Evolutionary conservation across 2,329 filamentous ascomycete genomes (phyloP).

Genomic region (Ceratocystis colombiana): DNA sequence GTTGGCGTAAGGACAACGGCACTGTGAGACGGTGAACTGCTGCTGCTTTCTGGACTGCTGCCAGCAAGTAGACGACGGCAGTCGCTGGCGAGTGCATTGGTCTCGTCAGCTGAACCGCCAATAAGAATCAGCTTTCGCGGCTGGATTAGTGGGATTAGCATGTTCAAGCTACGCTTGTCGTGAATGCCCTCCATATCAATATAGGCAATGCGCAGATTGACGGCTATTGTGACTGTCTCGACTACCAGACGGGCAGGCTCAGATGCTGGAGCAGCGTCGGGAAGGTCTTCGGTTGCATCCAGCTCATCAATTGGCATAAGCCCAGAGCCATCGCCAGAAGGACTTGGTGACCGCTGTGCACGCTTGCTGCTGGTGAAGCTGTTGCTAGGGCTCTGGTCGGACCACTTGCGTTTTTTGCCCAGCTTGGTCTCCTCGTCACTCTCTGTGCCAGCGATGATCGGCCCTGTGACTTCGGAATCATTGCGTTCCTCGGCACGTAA

Average conservation of each 20-base stretch:
- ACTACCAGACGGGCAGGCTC: slow-evolving; percentile 64
- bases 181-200: slow-evolving; percentile 89
- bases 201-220: slow-evolving; percentile 70
- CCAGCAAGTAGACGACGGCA: slow-evolving; percentile 57
- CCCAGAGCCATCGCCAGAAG: slow-evolving; percentile 39
- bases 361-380: slow-evolving; percentile 47
- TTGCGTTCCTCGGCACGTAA: slow-evolving; percentile 86
- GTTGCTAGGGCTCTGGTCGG: slow-evolving; percentile 34
- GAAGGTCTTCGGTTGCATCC: slow-evolving; percentile 49
- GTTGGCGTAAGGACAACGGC: slow-evolving; percentile 73
- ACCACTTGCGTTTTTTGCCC: slow-evolving; percentile 92
- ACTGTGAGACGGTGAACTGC: slow-evolving; percentile 29
- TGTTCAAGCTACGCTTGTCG: slow-evolving; percentile 85
- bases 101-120: slow-evolving; percentile 70
- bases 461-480: slow-evolving; percentile 42
- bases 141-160: slow-evolving; percentile 87
- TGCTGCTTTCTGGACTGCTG: slow-evolving; percentile 35
- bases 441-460: slow-evolving; percentile 32
- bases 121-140: slow-evolving; percentile 92
- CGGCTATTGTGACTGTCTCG: slow-evolving; percentile 50
- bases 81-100: slow-evolving; percentile 64
- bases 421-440: slow-evolving; percentile 54
- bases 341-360: slow-evolving; percentile 37
- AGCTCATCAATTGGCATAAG: slow-evolving; percentile 42
- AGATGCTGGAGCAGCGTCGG: slow-evolving; percentile 39